Percentiles rank a stretch among this genome's conserved stretches.
These are phyloP conservation scores for Trichoderma semiorbis DNA, from an alignment of 2,329 filamentous ascomycete species.

Conservation along the genomic window DNA sequence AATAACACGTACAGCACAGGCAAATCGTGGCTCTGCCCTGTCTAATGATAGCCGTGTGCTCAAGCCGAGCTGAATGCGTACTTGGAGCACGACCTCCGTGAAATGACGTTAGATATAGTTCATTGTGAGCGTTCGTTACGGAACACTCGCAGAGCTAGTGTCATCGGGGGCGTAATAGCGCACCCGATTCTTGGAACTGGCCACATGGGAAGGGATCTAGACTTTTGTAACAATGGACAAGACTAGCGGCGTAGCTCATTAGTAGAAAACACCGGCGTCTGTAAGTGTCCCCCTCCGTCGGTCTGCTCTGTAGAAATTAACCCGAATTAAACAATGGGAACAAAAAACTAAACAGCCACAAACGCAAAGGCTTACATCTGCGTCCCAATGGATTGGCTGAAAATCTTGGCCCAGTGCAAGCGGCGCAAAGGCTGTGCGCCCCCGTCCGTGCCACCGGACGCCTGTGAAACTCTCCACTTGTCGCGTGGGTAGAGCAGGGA, in stretches of 20 bases:
- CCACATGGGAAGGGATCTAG: not conserved
- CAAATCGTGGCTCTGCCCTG: not conserved
- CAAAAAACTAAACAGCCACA: not conserved
- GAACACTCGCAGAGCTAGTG: not conserved
- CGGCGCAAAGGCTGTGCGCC: not conserved
- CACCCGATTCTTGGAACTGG: not conserved
- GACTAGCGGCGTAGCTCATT: not conserved
- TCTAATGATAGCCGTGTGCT: not conserved
- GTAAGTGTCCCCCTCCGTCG: not conserved
- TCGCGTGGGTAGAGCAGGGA: constrained; percentile 19
- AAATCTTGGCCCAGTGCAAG: not conserved
- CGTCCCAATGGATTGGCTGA: not conserved
- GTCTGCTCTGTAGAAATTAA: not conserved
- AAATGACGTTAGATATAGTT: not conserved
- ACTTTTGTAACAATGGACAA: not conserved
- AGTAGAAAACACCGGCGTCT: not conserved
- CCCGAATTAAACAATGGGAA: not conserved
- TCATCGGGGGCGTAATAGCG: not conserved
- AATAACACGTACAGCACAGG: not conserved
- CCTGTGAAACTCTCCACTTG: constrained; percentile 14
- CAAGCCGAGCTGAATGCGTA: not conserved
- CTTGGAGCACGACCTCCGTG: not conserved
- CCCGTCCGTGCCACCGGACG: constrained; percentile 1
- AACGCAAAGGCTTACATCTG: not conserved
- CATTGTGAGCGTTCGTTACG: not conserved